Base-by-base conservation (phyloP, 768 basidiomycete genomes). In the Calocybe cyanea region DNA sequence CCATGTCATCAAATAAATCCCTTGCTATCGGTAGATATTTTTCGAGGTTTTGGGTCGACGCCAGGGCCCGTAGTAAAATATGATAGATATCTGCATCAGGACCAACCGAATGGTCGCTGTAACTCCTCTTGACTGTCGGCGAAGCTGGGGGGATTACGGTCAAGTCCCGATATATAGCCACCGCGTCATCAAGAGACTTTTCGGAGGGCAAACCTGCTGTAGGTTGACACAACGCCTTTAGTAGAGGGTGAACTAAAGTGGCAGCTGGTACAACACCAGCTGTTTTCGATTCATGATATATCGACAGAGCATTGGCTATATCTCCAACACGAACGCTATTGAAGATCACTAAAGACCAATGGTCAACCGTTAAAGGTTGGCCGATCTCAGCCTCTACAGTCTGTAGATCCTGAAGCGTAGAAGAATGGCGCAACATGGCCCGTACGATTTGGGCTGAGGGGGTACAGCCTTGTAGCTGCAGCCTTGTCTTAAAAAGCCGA, bases 1-100 rank as follows among this genome's bases (percentile, higher is more conserved):
- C 69, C 80, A 93, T 87, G 52, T 91, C 87, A 31, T 76, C 69
- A 14, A 90, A 53, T 19, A 93, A 68, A 7, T 68, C 61, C 28
- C 74, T 53, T 0, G 76, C 73, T 6, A 72, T 60, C 4, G 71
- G 66, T 47, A 72, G 66, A 51, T 81, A 78, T 48, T 76, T 76
- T 45, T 61, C 48, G n/a, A 66, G 55, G 39, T 80, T 68, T 19
- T 57, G 43, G 0, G 78, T 72, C 2, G 70, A 63, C 38, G 69
- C 60, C 37, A 81, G 60, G 7, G 73, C 73, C 5, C 73, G 75
- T 11, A 83, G 63, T 24, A 84, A 64, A 11, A 64, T 67, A 9
- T 77, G 71, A 54, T 80, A 88, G 34, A 86, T 71, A 33, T 70
- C 66, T 15, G 69, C 60, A 50, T 79, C 76, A 1, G 78, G 78